Evolutionary conservation across 371 early-diverging fungal genomes (phyloP), one percentile per base, ranked within the genome.

Genomic region (Actinomortierella wolfii): DNA sequence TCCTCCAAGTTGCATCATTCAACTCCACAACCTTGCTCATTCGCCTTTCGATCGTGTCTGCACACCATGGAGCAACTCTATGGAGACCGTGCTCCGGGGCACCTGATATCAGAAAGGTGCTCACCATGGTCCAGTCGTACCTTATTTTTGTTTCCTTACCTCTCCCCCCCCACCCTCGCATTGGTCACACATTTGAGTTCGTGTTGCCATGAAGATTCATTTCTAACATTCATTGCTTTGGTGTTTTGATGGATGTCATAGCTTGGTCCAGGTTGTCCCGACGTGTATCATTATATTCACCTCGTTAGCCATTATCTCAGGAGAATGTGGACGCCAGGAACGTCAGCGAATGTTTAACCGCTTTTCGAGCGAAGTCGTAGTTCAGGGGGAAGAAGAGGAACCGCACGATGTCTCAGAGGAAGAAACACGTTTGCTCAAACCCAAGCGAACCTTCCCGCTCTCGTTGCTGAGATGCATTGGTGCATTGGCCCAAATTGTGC

Each of bases 211-310:
- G n/a, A n/a, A n/a, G n/a, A n/a, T n/a, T n/a, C n/a, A n/a, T n/a
- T n/a, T n/a, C n/a, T n/a, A n/a, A n/a, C n/a, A n/a, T n/a, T n/a
- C n/a, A n/a, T n/a, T n/a, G n/a, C n/a, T 34, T 34, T 11, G 34
- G 34, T 11, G 34, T 11, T 34, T 34, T 34, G 34, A 34, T 4
- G 4, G 34, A 9, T 20, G 13, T 17, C 17, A 26, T 59, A 73
- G 74, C 50, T 53, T 67, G 13, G 18, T 73, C 41, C 74, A 73
- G 48, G 51, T 73, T 23, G 50, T 73, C 51, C 74, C 74, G 15
- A 73, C 74, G 20, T 73, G 67, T 40, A 59, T 73, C 54, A 73
- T 73, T 50, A 47, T 73, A 45, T 73, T 73, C 51, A 67, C 74
- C 4, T 73, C 74, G 9, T 57, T 73, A 18, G 67, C 67, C 4